phyloP scores from a whole-genome alignment of 2,329 filamentous ascomycete species.

The Colletotrichum abscissum region DNA sequence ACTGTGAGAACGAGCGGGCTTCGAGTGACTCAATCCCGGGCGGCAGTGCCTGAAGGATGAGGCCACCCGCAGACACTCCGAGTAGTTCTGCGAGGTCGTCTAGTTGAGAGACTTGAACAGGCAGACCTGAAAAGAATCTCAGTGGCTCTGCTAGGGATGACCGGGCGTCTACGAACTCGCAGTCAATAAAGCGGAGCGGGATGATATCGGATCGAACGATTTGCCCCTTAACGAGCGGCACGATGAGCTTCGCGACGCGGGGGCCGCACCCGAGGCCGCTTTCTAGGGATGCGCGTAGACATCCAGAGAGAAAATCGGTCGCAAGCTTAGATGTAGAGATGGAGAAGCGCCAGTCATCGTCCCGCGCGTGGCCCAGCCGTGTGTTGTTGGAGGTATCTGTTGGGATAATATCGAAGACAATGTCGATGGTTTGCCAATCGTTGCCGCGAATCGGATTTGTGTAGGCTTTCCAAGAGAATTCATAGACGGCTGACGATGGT shows the following conservation, averaged over 20 bases:
- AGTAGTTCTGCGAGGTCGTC: neutral
- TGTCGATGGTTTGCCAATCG: neutral
- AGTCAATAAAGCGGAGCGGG: neutral
- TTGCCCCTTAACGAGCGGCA: neutral
- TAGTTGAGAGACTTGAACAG: neutral
- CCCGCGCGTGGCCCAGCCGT: neutral
- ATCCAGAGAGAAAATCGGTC: neutral
- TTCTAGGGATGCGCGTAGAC: neutral
- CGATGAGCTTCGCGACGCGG: neutral
- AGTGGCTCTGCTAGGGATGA: neutral
- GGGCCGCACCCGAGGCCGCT: too few relatives aligned
- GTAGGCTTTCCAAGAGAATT: neutral
- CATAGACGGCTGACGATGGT: neutral
- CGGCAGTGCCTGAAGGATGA: neutral
- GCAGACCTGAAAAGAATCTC: neutral
- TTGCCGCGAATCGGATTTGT: neutral
- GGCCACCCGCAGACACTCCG: neutral
- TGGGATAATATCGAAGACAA: neutral
- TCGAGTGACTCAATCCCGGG: neutral
- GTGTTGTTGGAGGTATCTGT: neutral
- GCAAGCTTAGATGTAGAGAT: neutral
- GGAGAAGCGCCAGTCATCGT: neutral
- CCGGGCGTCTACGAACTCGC: neutral
- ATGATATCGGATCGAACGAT: neutral
- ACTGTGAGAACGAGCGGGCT: neutral